phyloP scores from a whole-genome alignment of 371 early-diverging fungal species.

The Nematocida parisii region DNA sequence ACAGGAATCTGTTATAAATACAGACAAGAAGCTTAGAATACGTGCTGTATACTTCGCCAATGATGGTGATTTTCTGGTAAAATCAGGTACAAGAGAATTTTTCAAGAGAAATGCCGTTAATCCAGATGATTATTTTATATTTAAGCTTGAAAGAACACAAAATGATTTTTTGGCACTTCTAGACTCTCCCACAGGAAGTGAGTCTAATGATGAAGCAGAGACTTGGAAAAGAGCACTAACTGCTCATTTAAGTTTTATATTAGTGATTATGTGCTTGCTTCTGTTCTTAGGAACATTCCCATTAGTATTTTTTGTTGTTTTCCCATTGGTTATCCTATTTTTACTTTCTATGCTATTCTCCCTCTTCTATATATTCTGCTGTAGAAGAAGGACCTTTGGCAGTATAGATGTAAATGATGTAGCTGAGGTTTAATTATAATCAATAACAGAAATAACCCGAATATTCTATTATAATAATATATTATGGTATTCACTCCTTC shows the following conservation, averaged over 20 bases:
- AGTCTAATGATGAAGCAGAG: constrained; percentile 62
- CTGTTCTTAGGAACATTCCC: constrained; percentile 68
- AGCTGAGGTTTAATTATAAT: constrained; percentile 64
- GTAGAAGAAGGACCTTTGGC: constrained; percentile 69
- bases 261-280: constrained; percentile 65
- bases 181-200: constrained; percentile 65
- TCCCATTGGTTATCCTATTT: constrained; percentile 67
- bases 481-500: background rate
- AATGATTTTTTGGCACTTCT: constrained; percentile 70
- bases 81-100: constrained; percentile 72
- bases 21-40: constrained; percentile 30
- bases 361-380: constrained; percentile 69
- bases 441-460: background rate
- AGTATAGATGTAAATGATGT: constrained; percentile 69
- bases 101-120: constrained; percentile 75
- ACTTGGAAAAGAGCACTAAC: constrained; percentile 70
- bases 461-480: constrained; percentile 3
- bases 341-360: constrained; percentile 69
- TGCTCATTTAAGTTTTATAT: constrained; percentile 68
- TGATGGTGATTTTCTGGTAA: constrained; percentile 78
- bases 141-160: constrained; percentile 71
- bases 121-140: constrained; percentile 74
- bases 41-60: constrained; percentile 72
- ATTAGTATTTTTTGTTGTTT: constrained; percentile 65
- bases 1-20: background rate